Base-by-base conservation (phyloP, 2,329 filamentous ascomycete species). In the Pseudopyricularia javanii region DNA sequence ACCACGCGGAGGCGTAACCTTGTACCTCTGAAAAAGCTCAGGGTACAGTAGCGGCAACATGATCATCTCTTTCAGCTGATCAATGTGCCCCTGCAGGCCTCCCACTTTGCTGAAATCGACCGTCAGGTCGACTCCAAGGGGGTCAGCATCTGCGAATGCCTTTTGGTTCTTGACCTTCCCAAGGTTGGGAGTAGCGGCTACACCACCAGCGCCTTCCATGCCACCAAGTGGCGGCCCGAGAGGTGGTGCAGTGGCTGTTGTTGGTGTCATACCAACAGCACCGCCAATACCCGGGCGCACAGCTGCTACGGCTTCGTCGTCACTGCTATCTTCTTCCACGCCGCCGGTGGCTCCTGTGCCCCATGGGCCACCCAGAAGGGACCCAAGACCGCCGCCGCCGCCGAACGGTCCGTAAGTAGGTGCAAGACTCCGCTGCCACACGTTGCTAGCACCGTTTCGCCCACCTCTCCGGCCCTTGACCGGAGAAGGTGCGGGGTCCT, bases 11-110 rank as follows among this genome's bases (percentile, higher is more conserved):
- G 93, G 93, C 2, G 91, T 95, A 55, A 97, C 89, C 59, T 95
- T 85, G 67, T 97, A 95, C 56, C 83, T 84, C 57, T 85, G 77
- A 67, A 97, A 98, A 43, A 97, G 82, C 66, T 98, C 93, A 0
- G 93, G 93, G 63, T 98, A 98, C 6, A 97, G 78, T 20, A 98
- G 73, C 2, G 93, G 93, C 56, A 98, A 77, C 59, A 91, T 87
- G 17, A 98, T 91, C 93, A 98, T 98, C 70, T 98, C 93, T 68
- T 98, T 97, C 56, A 98, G 76, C 67, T 96, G 89, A 64, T 96
- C 90, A 64, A 98, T 96, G 64, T 97, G 91, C 34, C 88, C 85
- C 64, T 95, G 84, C 47, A 98, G 72, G 40, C 93, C 93, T 63
- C 93, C 93, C 53, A 98, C 91, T 58, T 91, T 88, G 66, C 88